A percentile compares a stretch with the other conserved stretches of the same genome.
Evolutionary conservation across 805 yeast genomes (phyloP).

Genomic region (Candida schatavii): DNA sequence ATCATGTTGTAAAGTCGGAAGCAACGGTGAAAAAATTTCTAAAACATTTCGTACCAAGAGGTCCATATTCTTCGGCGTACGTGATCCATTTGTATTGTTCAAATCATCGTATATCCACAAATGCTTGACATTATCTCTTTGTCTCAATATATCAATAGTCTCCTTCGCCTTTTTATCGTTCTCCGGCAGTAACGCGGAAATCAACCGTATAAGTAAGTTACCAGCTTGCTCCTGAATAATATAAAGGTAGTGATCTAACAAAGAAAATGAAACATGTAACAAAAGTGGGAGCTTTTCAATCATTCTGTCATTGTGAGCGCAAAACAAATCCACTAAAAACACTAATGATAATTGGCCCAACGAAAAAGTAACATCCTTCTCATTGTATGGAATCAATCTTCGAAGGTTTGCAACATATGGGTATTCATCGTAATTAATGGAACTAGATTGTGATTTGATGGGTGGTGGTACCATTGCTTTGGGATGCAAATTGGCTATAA

Average conservation of each 20-base stretch:
- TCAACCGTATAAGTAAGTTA: conserved; percentile 66
- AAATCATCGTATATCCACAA: conserved; percentile 89
- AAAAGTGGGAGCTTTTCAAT: conserved; percentile 63
- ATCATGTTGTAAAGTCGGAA: conserved; percentile 60
- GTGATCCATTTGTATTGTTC: conserved; percentile 70
- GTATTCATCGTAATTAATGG: conserved; percentile 36
- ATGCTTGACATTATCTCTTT: conserved; percentile 41
- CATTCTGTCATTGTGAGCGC: conserved; percentile 62
- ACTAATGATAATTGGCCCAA: conserved; percentile 84
- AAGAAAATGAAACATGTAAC: conserved; percentile 73
- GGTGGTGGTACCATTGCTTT: conserved; percentile 83
- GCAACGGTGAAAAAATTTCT: conserved; percentile 48
- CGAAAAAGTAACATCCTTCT: conserved; percentile 76
- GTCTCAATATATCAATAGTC: conserved; percentile 56
- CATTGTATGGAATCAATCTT: conserved; percentile 49
- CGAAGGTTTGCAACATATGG: conserved; percentile 79
- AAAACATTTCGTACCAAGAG: conserved; percentile 60
- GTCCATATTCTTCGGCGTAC: conserved; percentile 88
- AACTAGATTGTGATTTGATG: conserved; percentile 10
- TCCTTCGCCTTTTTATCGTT: conserved; percentile 42
- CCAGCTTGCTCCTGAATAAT: conserved; percentile 84
- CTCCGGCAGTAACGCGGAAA: conserved; percentile 58
- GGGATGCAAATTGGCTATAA: conserved; percentile 74
- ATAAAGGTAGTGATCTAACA: conserved; percentile 83
- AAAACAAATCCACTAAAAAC: conserved; percentile 76